Conservation (phyloP, 2,329 filamentous ascomycete genomes). For the Sordariomycetes sp. region DNA sequence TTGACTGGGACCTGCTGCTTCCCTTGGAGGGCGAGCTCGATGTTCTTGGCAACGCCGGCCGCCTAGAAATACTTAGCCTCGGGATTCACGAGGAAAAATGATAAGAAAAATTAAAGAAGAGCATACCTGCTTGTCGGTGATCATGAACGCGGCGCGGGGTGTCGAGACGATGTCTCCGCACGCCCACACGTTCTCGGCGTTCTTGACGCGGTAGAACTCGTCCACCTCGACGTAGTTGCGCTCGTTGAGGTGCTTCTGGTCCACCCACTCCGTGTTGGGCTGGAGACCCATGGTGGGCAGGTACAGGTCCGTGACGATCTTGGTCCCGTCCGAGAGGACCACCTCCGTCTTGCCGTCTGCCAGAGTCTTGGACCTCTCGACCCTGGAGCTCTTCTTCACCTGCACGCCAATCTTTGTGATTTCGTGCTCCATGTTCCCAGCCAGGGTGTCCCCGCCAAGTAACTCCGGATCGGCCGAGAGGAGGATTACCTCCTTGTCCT, state of each 20-base stretch:
- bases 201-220: slow-evolving; percentile 36
- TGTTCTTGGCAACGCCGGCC: slow-evolving; percentile 40
- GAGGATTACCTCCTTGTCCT: slow-evolving; percentile 37
- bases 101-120: no score
- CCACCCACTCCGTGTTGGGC: slow-evolving; percentile 44
- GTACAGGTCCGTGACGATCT: slow-evolving; percentile 42
- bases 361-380: slow-evolving; percentile 21
- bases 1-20: slow-evolving; percentile 32
- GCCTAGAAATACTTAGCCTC: slow-evolving; percentile 20
- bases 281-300: slow-evolving; percentile 43
- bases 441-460: slow-evolving; percentile 31
- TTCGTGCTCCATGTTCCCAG: slow-evolving; percentile 30
- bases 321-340: slow-evolving; percentile 32
- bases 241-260: slow-evolving; percentile 29
- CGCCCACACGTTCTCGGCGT: slow-evolving; percentile 36
- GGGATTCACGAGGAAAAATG: no score
- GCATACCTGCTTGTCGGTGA: slow-evolving; percentile 43
- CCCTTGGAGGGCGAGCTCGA: slow-evolving; percentile 34
- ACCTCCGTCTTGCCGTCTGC: slow-evolving; percentile 36
- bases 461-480: slow-evolving; percentile 29
- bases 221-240: slow-evolving; percentile 36
- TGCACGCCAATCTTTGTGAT: slow-evolving; percentile 43
- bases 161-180: slow-evolving; percentile 41
- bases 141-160: slow-evolving; percentile 45
- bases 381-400: slow-evolving; percentile 29